Base-by-base conservation (phyloP, 306 rosid species). In the Alnus rubra region DNA sequence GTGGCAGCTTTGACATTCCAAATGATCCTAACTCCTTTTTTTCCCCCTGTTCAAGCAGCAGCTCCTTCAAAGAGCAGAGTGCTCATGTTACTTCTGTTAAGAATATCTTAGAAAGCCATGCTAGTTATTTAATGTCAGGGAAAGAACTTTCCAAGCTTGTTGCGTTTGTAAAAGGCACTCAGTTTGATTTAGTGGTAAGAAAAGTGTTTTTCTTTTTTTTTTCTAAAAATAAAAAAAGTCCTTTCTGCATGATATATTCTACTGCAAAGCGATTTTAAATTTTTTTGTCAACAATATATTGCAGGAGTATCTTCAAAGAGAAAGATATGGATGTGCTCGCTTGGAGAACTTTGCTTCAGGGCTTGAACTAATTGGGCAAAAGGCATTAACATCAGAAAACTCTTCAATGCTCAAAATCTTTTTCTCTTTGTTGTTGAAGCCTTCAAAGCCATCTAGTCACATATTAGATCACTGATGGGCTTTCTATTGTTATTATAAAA, bases 71-170 rank as follows among this genome's bases (percentile, higher is more conserved):
- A 87, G 99, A 93, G 81, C 99, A 89, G 83, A 95, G 87, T 69
- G 94, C 98, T 45, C 97, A 93, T 84, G 89, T 95, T 70, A 73
- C 93, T 48, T 93, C 98, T 16, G 96, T 93, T 42, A 93, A 93
- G 87, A 93, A 86, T 84, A 95, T 93, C 73, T 79, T 95, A 82
- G 99, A 93, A 93, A 89, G 79, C 88, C 98, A 95, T 84, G 99
- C 99, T 53, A 89, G 97, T 89, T 90, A 88, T 85, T 82, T 95
- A 83, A 95, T 95, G 98, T 86, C 98, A 4, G 98, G 92, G 70
- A 95, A 95, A 85, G 97, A 95, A 85, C 98, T 91, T 50, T 93
- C 99, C 59, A 95, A 93, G 89, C 99, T 95, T 75, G 99, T 95
- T 48, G 98, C 98, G 74, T 95, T 95, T 83, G 99, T 91, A 80